Conservation (phyloP, 345 rosid genomes). For the Noccaea bulbosa region DNA sequence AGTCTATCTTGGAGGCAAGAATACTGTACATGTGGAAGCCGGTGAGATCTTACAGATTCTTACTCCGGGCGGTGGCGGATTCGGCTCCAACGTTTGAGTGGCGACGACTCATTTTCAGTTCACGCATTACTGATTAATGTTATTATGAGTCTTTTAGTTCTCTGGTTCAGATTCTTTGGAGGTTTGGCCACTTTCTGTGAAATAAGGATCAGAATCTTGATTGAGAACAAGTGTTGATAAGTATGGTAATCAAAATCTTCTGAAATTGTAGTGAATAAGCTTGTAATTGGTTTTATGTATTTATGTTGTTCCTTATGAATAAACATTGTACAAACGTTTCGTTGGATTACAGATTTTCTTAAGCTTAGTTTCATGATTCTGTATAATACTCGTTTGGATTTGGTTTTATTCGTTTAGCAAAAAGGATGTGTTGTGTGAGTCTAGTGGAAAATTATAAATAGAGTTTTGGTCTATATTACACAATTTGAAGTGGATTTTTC, state of each 20-base stretch:
- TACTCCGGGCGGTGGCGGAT: slow-evolving; percentile 96
- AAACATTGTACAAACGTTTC: slow-evolving; percentile 24
- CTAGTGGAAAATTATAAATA: not conserved
- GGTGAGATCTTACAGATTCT: slow-evolving; percentile 86
- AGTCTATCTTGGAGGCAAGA: slow-evolving; percentile 87
- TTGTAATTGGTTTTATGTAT: not conserved
- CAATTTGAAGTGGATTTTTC: not conserved
- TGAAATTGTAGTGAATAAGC: slow-evolving; percentile 11
- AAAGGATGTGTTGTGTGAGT: too few relatives aligned
- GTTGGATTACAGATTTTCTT: not conserved
- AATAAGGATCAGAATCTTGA: slow-evolving; percentile 27
- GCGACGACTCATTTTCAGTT: slow-evolving; percentile 1
- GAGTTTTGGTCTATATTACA: not conserved
- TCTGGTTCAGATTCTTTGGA: slow-evolving; percentile 4
- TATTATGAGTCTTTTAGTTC: not conserved
- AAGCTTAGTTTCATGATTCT: too few relatives aligned
- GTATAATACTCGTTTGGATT: not conserved
- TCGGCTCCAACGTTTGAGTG: slow-evolving; percentile 50
- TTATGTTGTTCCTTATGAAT: slow-evolving; percentile 8
- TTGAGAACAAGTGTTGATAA: slow-evolving; percentile 3
- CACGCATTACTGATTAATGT: not conserved
- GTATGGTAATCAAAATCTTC: not conserved
- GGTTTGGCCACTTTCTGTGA: not conserved
- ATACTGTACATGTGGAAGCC: slow-evolving; percentile 69
- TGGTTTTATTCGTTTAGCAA: not conserved